Base-by-base conservation (phyloP, 106 monocot species). In the Allium fistulosum region DNA sequence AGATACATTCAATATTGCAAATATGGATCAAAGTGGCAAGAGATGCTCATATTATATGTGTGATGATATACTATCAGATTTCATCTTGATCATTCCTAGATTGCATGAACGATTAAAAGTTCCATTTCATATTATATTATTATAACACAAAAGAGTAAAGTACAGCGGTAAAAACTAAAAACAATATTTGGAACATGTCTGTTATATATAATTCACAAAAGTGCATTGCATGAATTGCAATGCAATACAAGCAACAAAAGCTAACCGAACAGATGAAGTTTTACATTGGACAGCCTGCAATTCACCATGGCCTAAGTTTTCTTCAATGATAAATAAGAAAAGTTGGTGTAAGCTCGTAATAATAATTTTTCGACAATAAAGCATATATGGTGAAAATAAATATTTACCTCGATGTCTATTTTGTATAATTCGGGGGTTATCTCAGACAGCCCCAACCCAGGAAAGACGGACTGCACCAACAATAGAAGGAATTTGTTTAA, bases 361-460 rank as follows among this genome's bases (percentile, higher is more conserved):
- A 49, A 14, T 8, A 10, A 49, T 12, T 8, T 45, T 7, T 10
- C 0, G 7, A 65, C 1, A 49, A 65, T 10, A 48, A 48, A 48
- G 8, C 18, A 49, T 9, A 63, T 48, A 65, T 15, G 26, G 57
- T 11, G 53, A 55, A 15, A 55, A 55, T 2, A 67, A 63, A 50
- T 26, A 67, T 16, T 53, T 53, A 67, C 67, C 67, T 67, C 67
- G 14, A 67, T 52, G 8, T 67, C 79, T 65, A 79, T 70, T 70
- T 79, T 79, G 69, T 79, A 79, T 26, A 73, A 64, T 16, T 79
- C 74, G 1, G 74, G 65, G 8, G 74, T 79, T 15, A 79, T 58
- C 63, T 79, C 79, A 46, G 74, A 65, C 37, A 79, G 28, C 63
- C 73, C 69, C 16, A 74, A 74, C 10, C 79, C 69, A 37, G 79